phyloP scores from a whole-genome alignment of 2,329 filamentous ascomycete species.

The Fusarium succisae region DNA sequence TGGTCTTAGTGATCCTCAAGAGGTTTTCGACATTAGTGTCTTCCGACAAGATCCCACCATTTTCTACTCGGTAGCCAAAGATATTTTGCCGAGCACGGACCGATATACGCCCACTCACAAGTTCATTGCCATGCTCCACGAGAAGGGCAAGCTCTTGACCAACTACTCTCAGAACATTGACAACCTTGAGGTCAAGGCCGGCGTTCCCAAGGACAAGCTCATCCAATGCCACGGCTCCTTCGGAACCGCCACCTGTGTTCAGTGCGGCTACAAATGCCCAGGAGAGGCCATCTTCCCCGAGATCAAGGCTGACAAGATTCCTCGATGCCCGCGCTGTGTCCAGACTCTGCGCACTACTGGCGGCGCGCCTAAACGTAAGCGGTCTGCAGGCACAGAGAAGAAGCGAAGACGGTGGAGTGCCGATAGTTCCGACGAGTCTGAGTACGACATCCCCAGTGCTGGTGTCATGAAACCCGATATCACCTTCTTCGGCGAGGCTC shows the following conservation, averaged over 20 bases:
- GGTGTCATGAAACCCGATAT: conserved; percentile 98
- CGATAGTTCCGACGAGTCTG: conserved; percentile 56
- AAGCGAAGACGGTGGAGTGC: conserved; percentile 52
- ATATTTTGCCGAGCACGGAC: conserved; percentile 84
- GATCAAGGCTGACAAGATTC: conserved; percentile 79
- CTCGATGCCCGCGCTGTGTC: conserved; percentile 78
- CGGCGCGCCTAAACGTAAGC: conserved; percentile 50
- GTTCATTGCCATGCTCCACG: conserved; percentile 89
- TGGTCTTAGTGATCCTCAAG: conserved; percentile 84
- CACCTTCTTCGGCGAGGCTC: conserved; percentile 93
- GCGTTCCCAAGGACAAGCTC: conserved; percentile 81
- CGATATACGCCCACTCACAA: conserved; percentile 91
- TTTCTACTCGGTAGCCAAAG: conserved; percentile 91
- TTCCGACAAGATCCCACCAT: conserved; percentile 88
- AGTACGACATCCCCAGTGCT: conserved; percentile 67
- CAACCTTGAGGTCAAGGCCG: conserved; percentile 89
- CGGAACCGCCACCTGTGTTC: conserved; percentile 87
- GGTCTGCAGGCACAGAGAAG: conserved; percentile 53
- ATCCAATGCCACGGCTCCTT: conserved; percentile 98
- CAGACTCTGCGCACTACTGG: conserved; percentile 55
- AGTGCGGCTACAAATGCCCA: conserved; percentile 77
- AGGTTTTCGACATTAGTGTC: conserved; percentile 90
- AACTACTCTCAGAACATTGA: conserved; percentile 99
- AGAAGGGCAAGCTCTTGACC: conserved; percentile 88
- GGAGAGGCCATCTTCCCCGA: conserved; percentile 84